A percentile compares a stretch with the other conserved stretches of the same genome.
Evolutionary conservation across 129 eudicot species (phyloP).

Genomic region (Sambucus nigra): DNA sequence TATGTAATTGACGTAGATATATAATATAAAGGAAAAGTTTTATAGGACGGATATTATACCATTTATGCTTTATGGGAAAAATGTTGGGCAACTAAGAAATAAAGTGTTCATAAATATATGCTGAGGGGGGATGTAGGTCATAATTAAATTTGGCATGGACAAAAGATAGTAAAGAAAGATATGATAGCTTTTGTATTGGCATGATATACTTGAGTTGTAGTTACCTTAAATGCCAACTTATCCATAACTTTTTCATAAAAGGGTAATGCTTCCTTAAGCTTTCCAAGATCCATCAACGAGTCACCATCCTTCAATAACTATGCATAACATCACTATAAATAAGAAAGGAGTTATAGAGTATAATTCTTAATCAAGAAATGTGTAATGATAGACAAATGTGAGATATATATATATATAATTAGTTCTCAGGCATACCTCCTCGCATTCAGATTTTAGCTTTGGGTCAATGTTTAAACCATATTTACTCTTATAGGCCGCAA

Average conservation of each 20-base stretch:
- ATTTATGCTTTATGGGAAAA: too few relatives aligned
- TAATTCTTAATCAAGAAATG: constrained; percentile 3
- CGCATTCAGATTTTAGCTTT: constrained; percentile 70
- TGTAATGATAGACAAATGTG: constrained; percentile 9
- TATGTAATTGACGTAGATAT: too few relatives aligned
- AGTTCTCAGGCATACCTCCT: constrained; percentile 49
- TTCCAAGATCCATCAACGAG: constrained; percentile 74
- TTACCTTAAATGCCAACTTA: constrained; percentile 69
- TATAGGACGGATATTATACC: too few relatives aligned
- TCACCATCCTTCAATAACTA: constrained; percentile 89
- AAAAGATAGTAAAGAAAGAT: too few relatives aligned
- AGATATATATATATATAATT: neutral
- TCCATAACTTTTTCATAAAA: constrained; percentile 78
- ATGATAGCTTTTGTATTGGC: too few relatives aligned
- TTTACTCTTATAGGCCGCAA: constrained; percentile 55
- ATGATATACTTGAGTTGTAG: too few relatives aligned
- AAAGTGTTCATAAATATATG: too few relatives aligned
- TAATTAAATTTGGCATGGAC: too few relatives aligned
- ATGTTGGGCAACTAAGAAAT: too few relatives aligned
- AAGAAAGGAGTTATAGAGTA: constrained; percentile 13
- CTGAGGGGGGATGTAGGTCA: too few relatives aligned
- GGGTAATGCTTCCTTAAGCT: constrained; percentile 73
- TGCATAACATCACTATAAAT: constrained; percentile 26
- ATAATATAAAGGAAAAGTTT: too few relatives aligned
- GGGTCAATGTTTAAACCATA: constrained; percentile 59